Conservation (phyloP, 352 stramenopile genomes). For the Lagenidium giganteum region DNA sequence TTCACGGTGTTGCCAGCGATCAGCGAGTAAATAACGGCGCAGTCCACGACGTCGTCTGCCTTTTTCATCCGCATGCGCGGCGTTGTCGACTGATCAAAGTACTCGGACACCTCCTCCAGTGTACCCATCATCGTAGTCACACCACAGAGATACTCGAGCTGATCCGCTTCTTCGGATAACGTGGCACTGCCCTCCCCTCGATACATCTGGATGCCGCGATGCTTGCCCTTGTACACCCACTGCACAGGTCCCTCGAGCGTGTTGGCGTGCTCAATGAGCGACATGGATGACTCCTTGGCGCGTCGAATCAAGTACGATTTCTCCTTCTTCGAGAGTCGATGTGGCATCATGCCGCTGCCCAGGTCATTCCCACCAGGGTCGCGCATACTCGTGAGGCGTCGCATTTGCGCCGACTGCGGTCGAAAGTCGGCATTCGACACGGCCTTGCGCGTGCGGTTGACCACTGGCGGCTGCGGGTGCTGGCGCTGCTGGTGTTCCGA, state of each 20-base stretch:
- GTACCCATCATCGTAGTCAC: conserved; percentile 71
- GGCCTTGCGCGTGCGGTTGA: conserved; percentile 15
- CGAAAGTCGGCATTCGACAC: conserved; percentile 9
- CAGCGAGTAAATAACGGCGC: conserved; percentile 56
- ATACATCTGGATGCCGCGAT: conserved; percentile 76
- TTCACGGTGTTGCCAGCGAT: conserved; percentile 36
- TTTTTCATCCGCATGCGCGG: conserved; percentile 51
- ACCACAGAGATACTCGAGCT: conserved; percentile 56
- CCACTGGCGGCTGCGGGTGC: neutral
- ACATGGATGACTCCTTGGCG: conserved; percentile 61
- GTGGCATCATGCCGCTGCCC: neutral
- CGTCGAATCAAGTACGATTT: conserved; percentile 58
- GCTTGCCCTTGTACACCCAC: conserved; percentile 76
- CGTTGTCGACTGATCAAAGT: conserved; percentile 67
- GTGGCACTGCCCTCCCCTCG: conserved; percentile 39
- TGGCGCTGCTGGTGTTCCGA: too few relatives aligned
- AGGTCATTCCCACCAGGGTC: neutral
- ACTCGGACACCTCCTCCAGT: conserved; percentile 58
- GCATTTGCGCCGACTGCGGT: conserved; percentile 1
- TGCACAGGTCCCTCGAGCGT: conserved; percentile 66
- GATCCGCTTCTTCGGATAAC: neutral
- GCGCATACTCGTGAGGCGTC: conserved; percentile 2
- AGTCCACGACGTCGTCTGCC: conserved; percentile 63
- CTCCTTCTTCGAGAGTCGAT: conserved; percentile 13
- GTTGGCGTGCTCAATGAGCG: conserved; percentile 66